Base-by-base conservation (phyloP, 768 basidiomycete species). In the Coprinellus aureogranulatus region DNA sequence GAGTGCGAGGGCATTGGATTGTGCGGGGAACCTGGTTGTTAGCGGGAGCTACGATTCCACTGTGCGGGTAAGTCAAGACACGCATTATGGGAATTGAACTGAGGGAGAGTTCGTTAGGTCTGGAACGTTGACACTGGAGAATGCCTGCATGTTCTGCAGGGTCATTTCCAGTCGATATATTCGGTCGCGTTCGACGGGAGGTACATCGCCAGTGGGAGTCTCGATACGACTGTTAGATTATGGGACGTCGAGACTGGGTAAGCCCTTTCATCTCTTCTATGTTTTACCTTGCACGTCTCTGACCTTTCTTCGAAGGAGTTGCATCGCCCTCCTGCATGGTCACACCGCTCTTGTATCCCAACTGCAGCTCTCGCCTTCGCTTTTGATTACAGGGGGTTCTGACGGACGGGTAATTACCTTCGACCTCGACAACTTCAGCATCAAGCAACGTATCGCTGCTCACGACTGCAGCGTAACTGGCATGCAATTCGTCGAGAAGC, bases 11-110 rank as follows among this genome's bases (percentile, higher is more conserved):
- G 93, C 92, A 67, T 73, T 98, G 28, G 96, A 98, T 69, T 87
- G 94, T 11, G 88, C 84, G 62, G 96, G 93, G 25, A 86, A 86
- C 61, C 79, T 75, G 62, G 88, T 89, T 12, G 94, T 94, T 37
- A 94, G 91, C 63, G 96, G 94, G 31, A 94, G 94, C 68, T 98
- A 99, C 70, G 96, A 99, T 70, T 78, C 81, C 45, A 94, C 88
- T 18, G 90, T 88, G 64, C 81, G 94, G 61, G 90, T 96, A 54
- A 47, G 83, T 74, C n/a, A n/a, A n/a, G n/a, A n/a, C n/a, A n/a
- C n/a, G n/a, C 27, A 26, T 41, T 34, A 12, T 22, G 41, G 20
- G 41, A 44, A n/a, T 5, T 9, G 30, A 10, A 12, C 2, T 54
- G 46, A 34, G 44, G 16, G 26, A 34, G 9, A 50, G 63, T 26